Evolutionary conservation across 192 early-diverging fungal species (phyloP).

Genomic region (Linnemannia exigua): DNA sequence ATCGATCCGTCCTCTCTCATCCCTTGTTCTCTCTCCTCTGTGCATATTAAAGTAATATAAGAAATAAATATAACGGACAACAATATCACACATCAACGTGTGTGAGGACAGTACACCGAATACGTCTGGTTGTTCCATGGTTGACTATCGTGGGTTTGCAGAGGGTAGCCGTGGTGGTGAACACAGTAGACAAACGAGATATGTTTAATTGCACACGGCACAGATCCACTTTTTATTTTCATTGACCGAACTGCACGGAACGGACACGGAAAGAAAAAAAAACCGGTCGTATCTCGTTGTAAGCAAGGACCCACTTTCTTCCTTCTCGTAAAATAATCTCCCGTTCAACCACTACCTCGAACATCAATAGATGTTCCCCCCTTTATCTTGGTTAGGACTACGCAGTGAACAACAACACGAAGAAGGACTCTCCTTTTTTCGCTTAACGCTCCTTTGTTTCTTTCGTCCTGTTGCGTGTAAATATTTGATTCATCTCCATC

Average conservation of each 20-base stretch:
- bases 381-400: neutral
- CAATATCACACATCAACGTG: neutral
- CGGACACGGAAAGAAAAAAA: neutral
- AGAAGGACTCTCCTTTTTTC: neutral
- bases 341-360: neutral
- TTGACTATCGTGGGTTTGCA: too few relatives aligned
- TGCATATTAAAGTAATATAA: neutral
- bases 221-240: neutral
- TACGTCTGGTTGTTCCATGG: too few relatives aligned
- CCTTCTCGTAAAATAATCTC: conserved; percentile 4
- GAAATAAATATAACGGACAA: neutral
- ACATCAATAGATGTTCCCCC: neutral
- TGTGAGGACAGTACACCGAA: too few relatives aligned
- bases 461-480: neutral
- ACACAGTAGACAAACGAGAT: neutral
- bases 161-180: too few relatives aligned
- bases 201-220: neutral
- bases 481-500: neutral
- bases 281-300: neutral
- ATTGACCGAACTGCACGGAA: neutral
- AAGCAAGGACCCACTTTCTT: neutral
- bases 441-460: too few relatives aligned
- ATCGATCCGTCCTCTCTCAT: neutral
- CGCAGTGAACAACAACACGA: too few relatives aligned
- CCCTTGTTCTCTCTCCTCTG: neutral